Percentiles rank a stretch among this genome's conserved stretches.
Conservation (phyloP, 2,329 filamentous ascomycete genomes). For the Scedosporium minutisporum region DNA sequence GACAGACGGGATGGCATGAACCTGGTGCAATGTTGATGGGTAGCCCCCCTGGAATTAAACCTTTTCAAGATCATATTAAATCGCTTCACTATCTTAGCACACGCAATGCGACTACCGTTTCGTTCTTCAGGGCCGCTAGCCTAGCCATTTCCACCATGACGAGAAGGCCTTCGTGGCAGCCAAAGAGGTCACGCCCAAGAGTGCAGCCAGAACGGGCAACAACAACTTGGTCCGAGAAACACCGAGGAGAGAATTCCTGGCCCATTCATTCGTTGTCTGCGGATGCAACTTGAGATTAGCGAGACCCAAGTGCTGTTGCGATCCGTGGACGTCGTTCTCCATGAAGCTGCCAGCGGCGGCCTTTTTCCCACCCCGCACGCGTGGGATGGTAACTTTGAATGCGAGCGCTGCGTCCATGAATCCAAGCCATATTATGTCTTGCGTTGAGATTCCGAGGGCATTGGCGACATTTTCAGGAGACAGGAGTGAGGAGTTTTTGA, state of each 20-base stretch:
- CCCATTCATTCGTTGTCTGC: not conserved
- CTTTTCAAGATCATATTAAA: no score
- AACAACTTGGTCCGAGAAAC: not conserved
- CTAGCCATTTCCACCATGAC: no score
- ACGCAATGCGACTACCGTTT: no score
- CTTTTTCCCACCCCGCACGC: slow-evolving; percentile 9
- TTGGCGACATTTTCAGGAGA: slow-evolving; percentile 19
- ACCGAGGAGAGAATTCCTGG: not conserved
- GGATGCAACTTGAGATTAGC: not conserved
- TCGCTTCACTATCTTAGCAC: no score
- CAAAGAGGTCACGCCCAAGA: not conserved
- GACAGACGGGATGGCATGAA: no score
- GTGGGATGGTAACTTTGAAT: slow-evolving; percentile 33
- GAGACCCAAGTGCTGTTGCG: slow-evolving; percentile 18
- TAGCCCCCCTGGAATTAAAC: no score
- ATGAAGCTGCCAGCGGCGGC: slow-evolving; percentile 17
- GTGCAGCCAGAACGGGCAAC: not conserved
- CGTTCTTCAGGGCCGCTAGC: no score
- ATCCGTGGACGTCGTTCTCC: slow-evolving; percentile 21
- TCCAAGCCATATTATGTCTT: slow-evolving; percentile 26
- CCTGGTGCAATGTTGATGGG: no score
- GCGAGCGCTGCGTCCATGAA: slow-evolving; percentile 36
- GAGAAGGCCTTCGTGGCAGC: not conserved
- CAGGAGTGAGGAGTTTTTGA: slow-evolving; percentile 26
- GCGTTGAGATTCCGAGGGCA: slow-evolving; percentile 14